Evolutionary conservation across 768 basidiomycete genomes (phyloP), one percentile per base, ranked within the genome.

Genomic region (Neoboletus subvelutipes): DNA sequence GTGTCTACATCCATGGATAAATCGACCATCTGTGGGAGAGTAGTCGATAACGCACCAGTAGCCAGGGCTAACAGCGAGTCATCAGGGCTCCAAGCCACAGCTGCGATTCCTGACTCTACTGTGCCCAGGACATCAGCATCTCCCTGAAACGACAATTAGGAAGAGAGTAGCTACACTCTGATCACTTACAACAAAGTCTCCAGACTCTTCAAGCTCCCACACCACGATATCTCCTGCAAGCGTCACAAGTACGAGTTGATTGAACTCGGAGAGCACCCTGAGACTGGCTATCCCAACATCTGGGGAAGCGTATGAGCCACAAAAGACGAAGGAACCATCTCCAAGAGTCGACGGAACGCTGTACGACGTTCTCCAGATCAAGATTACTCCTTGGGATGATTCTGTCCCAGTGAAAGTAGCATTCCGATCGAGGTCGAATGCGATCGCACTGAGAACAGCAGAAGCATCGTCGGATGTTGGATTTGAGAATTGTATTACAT

Each of bases 31-130:
- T 4, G 9, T 45, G 26, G 13, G 33, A 37, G 34, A 48, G 39
- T 8, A 24, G 47, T 15, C 6, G 22, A 41, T 13, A 29, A 57
- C 76, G 46, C 57, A 87, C 94, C 90, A 43, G 93, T 97, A 7
- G 90, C 78, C 22, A 98, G 77, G 1, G 84, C 84, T 13, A 99
- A 77, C n/a, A 92, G 74, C 9, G 91, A 85, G 54, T 96, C 92
- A 69, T 99, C 97, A 5, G 96, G 93, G 60, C 87, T 87, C 95
- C 96, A 98, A 13, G 82, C 77, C 12, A 92, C 94, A 1, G 88
- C 86, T 31, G 83, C 72, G 49, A 99, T 87, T 0, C 92, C 94
- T 12, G 84, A 78, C 54, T 97, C 95, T 8, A 98, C 83, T 0
- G 87, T 86, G 17, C 96, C 96, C 53, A 95, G 87, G 15, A 93